These are phyloP conservation scores for Deuterostichococcus epilithicus DNA, from an alignment of 139 green algal genomes.

Conservation along the genomic window DNA sequence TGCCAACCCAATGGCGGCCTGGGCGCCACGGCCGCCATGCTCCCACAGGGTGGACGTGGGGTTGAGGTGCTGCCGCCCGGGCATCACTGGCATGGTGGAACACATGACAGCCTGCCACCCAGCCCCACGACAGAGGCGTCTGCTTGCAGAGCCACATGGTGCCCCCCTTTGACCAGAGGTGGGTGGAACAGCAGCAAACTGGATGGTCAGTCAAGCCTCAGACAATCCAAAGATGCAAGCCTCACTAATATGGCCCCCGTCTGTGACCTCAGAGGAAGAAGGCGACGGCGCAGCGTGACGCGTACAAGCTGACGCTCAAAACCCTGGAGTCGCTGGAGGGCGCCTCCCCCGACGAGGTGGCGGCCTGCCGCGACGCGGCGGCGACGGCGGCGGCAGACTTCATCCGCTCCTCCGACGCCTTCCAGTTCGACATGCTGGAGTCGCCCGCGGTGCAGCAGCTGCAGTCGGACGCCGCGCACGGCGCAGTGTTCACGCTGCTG, in stretches of 20 bases:
- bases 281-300: background rate
- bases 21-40: too few species aligned
- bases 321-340: background rate
- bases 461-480: conserved; percentile 11
- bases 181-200: background rate
- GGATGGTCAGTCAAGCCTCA: too few species aligned
- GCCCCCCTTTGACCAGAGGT: background rate
- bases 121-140: too few species aligned
- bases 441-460: conserved; percentile 19
- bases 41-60: too few species aligned
- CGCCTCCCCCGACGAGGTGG: background rate
- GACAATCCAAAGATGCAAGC: too few species aligned
- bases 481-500: conserved; percentile 12
- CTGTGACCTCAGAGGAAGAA: conserved; percentile 5
- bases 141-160: too few species aligned
- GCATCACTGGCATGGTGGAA: too few species aligned
- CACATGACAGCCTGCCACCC: too few species aligned
- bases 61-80: too few species aligned
- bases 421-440: conserved; percentile 26
- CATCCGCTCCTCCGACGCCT: conserved; percentile 15
- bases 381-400: conserved; percentile 14
- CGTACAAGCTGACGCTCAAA: conserved; percentile 6
- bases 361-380: background rate
- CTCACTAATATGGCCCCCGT: background rate
- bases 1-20: too few species aligned